These are phyloP conservation scores for Salix exigua DNA, from an alignment of 345 rosid genomes.

Conservation along the genomic window DNA sequence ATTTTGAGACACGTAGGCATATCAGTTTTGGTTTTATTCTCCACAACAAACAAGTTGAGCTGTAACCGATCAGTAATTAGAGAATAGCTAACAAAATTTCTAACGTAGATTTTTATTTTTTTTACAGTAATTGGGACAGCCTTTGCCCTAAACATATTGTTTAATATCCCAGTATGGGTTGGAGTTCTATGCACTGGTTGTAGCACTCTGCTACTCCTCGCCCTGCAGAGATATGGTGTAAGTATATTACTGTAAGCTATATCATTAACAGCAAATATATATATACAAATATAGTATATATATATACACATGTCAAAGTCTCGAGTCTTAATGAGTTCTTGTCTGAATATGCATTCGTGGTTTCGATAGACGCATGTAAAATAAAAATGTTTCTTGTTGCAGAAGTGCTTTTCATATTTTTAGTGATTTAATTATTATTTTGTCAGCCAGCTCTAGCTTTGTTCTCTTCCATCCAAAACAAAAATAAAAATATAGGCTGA, in stretches of 20 bases:
- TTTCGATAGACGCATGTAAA: neutral
- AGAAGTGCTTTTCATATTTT: neutral
- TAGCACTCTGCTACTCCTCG: slow-evolving; percentile 59
- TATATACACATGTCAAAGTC: neutral
- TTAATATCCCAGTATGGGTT: slow-evolving; percentile 47
- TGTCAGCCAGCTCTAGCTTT: neutral
- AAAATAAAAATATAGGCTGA: neutral
- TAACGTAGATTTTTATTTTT: neutral
- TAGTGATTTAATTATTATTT: neutral
- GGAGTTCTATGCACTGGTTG: slow-evolving; percentile 57
- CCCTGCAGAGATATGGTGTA: slow-evolving; percentile 66
- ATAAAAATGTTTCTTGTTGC: neutral
- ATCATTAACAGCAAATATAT: neutral
- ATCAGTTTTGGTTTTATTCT: neutral
- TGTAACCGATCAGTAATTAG: neutral
- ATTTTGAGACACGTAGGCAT: neutral
- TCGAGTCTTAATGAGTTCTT: neutral
- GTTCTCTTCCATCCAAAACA: neutral
- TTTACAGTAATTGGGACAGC: slow-evolving; percentile 62
- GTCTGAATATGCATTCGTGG: neutral
- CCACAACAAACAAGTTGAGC: neutral
- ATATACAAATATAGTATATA: neutral
- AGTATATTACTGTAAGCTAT: neutral
- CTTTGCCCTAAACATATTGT: slow-evolving; percentile 50
- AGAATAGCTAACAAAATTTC: neutral